phyloP scores from a whole-genome alignment of 73 alveolate species.

The Paramecium sexaurelia region DNA sequence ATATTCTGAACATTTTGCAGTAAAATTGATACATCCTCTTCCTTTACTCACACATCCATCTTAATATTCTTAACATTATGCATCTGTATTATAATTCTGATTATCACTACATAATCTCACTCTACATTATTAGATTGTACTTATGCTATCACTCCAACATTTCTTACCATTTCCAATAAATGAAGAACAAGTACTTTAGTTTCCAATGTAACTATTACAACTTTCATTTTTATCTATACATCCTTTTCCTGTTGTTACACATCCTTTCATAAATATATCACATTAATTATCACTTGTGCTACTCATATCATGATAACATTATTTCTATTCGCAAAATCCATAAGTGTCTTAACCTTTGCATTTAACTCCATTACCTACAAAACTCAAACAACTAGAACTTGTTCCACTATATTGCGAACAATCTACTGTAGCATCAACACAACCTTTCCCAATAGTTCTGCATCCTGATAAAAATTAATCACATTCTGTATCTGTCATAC shows the following conservation, averaged over 20 bases:
- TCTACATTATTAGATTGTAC: background rate
- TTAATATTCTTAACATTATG: background rate
- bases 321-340: background rate
- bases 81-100: background rate
- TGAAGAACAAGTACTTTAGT: background rate
- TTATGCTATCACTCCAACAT: background rate
- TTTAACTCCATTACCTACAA: background rate
- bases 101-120: background rate
- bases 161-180: constrained; percentile 10
- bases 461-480: background rate
- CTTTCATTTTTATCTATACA: background rate
- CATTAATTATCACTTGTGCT: background rate
- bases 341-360: background rate
- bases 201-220: constrained; percentile 1
- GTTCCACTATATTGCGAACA: constrained; percentile 32
- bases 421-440: background rate
- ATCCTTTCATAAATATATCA: background rate
- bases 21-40: background rate
- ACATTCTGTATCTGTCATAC: constrained; percentile 11
- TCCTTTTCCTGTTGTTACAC: constrained; percentile 17
- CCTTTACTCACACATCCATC: constrained; percentile 25
- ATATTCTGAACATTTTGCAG: constrained; percentile 14
- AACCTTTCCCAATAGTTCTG: constrained; percentile 12
- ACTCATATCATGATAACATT: background rate
- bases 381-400: background rate